phyloP scores from a whole-genome alignment of 345 rosid species.

The Aethionema arabicum region DNA sequence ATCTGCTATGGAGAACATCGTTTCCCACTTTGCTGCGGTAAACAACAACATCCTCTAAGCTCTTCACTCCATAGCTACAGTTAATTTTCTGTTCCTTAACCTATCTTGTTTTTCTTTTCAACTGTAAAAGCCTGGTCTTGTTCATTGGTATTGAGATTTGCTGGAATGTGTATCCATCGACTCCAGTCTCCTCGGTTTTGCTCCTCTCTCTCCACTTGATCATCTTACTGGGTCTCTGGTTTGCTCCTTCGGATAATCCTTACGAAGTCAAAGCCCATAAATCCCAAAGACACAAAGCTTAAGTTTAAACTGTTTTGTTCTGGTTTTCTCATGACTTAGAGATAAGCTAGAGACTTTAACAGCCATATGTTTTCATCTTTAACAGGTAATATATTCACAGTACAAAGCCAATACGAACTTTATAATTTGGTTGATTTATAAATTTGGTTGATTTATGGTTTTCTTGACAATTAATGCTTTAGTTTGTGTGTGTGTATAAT shows the following conservation, averaged over 20 bases:
- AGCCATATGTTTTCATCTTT: not conserved
- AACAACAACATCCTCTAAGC: not conserved
- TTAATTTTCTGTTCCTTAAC: not conserved
- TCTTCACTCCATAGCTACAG: not conserved
- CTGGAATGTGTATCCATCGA: constrained; percentile 95
- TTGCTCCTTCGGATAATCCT: constrained; percentile 57
- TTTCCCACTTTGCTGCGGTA: constrained; percentile 78
- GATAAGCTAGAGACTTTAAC: constrained; percentile 1
- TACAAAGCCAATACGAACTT: not conserved
- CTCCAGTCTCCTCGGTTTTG: constrained; percentile 57
- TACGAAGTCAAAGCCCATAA: constrained; percentile 29
- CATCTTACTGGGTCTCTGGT: constrained; percentile 72
- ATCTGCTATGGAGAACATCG: constrained; percentile 70
- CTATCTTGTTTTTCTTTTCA: constrained; percentile 13
- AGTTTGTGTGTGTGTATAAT: not conserved
- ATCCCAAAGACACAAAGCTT: constrained; percentile 19
- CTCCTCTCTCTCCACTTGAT: constrained; percentile 60
- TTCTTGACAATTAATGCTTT: not conserved
- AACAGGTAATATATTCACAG: not conserved
- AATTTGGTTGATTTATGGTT: not conserved
- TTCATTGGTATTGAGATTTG: constrained; percentile 71
- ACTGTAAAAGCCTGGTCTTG: constrained; percentile 53
- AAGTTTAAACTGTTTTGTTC: constrained; percentile 18
- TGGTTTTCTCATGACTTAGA: constrained; percentile 9
- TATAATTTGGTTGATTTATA: constrained; percentile 14